phyloP scores from a whole-genome alignment of 305 asterid genomes.

The Fraxinus nigra region DNA sequence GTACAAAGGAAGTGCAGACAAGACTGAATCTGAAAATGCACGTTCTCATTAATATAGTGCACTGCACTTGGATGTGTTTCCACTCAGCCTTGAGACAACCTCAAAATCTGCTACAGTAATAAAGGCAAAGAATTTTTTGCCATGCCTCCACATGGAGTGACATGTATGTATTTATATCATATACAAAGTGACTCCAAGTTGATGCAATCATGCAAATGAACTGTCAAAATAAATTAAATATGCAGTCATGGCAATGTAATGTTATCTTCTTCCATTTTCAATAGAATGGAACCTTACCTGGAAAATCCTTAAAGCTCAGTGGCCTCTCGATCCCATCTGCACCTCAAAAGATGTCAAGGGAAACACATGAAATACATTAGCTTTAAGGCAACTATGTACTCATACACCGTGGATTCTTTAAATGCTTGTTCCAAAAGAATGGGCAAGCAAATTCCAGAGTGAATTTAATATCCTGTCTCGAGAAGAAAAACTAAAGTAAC shows the following conservation, averaged over 20 bases:
- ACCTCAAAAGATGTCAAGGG: not conserved
- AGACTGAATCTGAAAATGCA: not conserved
- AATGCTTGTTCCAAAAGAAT: conserved; percentile 8
- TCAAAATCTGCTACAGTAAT: conserved; percentile 9
- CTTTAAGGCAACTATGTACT: not conserved
- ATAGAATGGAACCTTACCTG: not conserved
- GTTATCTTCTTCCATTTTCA: not conserved
- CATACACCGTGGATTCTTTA: not conserved
- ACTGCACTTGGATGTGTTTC: not conserved
- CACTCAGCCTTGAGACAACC: not conserved
- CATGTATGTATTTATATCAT: not conserved
- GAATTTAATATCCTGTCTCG: not conserved
- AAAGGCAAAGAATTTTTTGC: conserved; percentile 4
- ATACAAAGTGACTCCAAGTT: not conserved
- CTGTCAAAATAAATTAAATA: not conserved
- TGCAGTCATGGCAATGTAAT: not conserved
- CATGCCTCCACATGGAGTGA: conserved; percentile 1
- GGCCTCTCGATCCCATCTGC: not conserved
- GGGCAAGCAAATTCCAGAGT: not conserved
- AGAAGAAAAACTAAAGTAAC: not conserved
- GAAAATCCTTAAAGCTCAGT: not conserved
- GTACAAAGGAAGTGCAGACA: not conserved
- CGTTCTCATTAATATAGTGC: not conserved
- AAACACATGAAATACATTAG: not conserved
- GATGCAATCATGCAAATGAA: conserved; percentile 5